Percentiles rank a stretch among this genome's conserved stretches.
Conservation (phyloP, 768 basidiomycete species). For the Pleurotus platypus region DNA sequence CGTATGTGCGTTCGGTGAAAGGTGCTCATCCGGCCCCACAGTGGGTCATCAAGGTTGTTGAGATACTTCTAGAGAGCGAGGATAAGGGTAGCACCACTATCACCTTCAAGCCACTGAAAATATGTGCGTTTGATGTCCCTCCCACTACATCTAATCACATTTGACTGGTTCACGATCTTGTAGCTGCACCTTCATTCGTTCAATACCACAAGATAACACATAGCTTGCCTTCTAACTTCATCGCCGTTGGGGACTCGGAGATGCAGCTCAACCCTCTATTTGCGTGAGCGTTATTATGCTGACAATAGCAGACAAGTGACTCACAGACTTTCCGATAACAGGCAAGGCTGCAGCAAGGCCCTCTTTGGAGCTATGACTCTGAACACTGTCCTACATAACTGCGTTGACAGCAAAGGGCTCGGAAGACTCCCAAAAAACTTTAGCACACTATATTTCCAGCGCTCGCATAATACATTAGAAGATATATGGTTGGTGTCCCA, state of each 20-base stretch:
- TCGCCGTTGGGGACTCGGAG: slow-evolving; percentile 18
- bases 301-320: background rate
- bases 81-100: too few species aligned
- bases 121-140: background rate
- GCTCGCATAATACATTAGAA: background rate
- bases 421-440: background rate
- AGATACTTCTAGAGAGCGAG: background rate
- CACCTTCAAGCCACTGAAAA: background rate
- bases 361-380: slow-evolving; percentile 17
- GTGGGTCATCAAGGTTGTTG: background rate
- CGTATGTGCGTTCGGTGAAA: background rate
- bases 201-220: slow-evolving; percentile 14
- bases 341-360: slow-evolving; percentile 18
- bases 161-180: background rate
- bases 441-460: slow-evolving; percentile 3
- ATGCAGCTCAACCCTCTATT: slow-evolving; percentile 17
- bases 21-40: background rate
- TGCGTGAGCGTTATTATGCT: slow-evolving; percentile 10
- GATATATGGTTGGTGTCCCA: slow-evolving; percentile 11
- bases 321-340: background rate
- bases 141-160: background rate
- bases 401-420: background rate
- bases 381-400: slow-evolving; percentile 11
- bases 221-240: slow-evolving; percentile 17
- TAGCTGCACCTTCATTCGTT: slow-evolving; percentile 11